These are phyloP conservation scores for Verticillium nubilum DNA, from an alignment of 2,329 filamentous ascomycete species.

Conservation along the genomic window DNA sequence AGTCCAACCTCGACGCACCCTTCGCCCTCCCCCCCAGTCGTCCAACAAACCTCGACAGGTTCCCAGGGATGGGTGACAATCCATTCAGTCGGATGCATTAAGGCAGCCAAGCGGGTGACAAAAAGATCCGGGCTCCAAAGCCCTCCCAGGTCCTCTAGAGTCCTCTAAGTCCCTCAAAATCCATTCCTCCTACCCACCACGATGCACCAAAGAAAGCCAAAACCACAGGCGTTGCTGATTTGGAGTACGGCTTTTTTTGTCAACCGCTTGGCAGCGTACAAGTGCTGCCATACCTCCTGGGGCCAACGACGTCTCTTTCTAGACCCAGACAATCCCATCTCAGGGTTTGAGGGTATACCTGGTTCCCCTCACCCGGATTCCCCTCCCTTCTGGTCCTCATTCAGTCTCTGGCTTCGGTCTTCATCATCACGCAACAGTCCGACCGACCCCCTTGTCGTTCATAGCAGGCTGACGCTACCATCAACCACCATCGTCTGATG, in stretches of 20 bases:
- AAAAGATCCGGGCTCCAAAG: too few species aligned
- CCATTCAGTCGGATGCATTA: background rate
- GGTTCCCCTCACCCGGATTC: background rate
- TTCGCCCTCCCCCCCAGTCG: background rate
- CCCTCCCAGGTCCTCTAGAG: too few species aligned
- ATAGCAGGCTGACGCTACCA: background rate
- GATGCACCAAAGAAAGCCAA: too few species aligned
- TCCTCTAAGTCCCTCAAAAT: too few species aligned
- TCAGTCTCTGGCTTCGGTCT: background rate
- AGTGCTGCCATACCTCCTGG: background rate
- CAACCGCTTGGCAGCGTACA: too few species aligned
- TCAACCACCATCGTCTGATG: background rate
- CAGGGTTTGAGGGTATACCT: background rate
- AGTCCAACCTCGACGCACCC: background rate
- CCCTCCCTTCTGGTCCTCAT: background rate
- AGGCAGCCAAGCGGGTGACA: background rate
- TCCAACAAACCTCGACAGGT: background rate
- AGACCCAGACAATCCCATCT: background rate
- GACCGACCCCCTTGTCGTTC: background rate
- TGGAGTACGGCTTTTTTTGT: too few species aligned
- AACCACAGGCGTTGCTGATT: too few species aligned
- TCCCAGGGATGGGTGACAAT: background rate
- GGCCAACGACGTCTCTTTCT: background rate
- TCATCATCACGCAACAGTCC: background rate
- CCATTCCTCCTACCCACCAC: too few species aligned